A percentile compares a stretch with the other conserved stretches of the same genome.
These are phyloP conservation scores for Symbiodinium natans DNA, from an alignment of 73 alveolate genomes.

Conservation along the genomic window DNA sequence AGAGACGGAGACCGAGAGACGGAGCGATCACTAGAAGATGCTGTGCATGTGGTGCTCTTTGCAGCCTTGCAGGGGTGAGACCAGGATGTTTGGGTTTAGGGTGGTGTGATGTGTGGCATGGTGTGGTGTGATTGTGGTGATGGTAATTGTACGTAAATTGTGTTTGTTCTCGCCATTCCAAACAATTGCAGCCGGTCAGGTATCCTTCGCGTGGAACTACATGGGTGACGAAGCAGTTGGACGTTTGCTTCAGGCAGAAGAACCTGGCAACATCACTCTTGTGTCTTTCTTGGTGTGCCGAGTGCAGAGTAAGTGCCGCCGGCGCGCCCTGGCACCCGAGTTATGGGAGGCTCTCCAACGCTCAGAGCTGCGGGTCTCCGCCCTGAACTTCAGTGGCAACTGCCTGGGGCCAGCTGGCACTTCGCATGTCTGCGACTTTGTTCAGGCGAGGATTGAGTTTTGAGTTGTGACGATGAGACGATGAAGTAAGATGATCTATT, in stretches of 20 bases:
- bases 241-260: conserved; percentile 22
- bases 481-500: background rate
- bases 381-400: conserved; percentile 39
- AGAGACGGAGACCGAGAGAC: too few species aligned
- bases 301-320: too few species aligned
- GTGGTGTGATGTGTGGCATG: background rate
- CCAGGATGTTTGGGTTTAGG: too few species aligned
- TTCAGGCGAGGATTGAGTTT: conserved; percentile 26
- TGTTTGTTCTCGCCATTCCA: too few species aligned
- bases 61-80: too few species aligned
- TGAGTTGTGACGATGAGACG: background rate
- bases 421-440: conserved; percentile 49
- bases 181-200: too few species aligned
- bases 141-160: too few species aligned
- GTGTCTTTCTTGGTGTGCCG: too few species aligned
- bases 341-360: conserved; percentile 3
- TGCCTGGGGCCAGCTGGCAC: conserved; percentile 23
- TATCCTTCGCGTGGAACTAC: conserved; percentile 48
- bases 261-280: background rate
- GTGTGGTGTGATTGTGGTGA: too few species aligned
- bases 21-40: too few species aligned
- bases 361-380: conserved; percentile 25
- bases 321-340: background rate
- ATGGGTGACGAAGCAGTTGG: conserved; percentile 52
- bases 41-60: too few species aligned